Evolutionary conservation across 306 rosid genomes (phyloP).

Genomic region (Begonia peltatifolia): DNA sequence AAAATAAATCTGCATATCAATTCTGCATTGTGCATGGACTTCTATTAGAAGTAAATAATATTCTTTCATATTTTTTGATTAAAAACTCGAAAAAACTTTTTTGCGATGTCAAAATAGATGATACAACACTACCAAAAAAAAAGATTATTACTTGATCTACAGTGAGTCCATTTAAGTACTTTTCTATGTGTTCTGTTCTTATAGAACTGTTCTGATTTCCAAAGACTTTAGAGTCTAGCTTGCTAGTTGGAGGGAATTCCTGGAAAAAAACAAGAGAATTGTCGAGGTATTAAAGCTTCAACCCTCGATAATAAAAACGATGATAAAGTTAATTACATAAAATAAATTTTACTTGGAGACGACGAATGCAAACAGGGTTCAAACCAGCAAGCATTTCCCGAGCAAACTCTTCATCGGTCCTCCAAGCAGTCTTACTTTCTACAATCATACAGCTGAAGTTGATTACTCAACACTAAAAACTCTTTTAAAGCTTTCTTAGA

Average conservation of each 20-base stretch:
- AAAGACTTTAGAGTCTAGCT: constrained; percentile 38
- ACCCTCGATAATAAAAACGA: too few relatives aligned
- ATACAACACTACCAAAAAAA: not conserved
- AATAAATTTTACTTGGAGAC: constrained; percentile 37
- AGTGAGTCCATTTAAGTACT: constrained; percentile 45
- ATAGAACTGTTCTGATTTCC: constrained; percentile 74
- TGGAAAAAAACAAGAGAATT: constrained; percentile 11
- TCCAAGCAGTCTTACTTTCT: constrained; percentile 76
- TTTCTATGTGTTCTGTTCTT: constrained; percentile 35
- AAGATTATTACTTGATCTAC: constrained; percentile 32
- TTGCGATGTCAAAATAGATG: too few relatives aligned
- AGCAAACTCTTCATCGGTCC: constrained; percentile 76
- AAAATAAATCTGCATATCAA: not conserved
- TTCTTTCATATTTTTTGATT: too few relatives aligned
- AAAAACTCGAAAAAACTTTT: too few relatives aligned
- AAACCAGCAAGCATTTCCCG: constrained; percentile 97
- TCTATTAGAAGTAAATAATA: too few relatives aligned
- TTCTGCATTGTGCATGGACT: too few relatives aligned
- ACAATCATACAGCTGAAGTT: constrained; percentile 2
- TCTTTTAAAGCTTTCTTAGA: not conserved
- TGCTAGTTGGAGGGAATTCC: constrained; percentile 86
- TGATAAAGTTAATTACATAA: too few relatives aligned
- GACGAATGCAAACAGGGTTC: constrained; percentile 68
- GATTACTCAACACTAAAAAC: too few relatives aligned
- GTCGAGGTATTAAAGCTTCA: not conserved